Base-by-base conservation (phyloP, 768 basidiomycete species). In the Suillus subalutaceus region DNA sequence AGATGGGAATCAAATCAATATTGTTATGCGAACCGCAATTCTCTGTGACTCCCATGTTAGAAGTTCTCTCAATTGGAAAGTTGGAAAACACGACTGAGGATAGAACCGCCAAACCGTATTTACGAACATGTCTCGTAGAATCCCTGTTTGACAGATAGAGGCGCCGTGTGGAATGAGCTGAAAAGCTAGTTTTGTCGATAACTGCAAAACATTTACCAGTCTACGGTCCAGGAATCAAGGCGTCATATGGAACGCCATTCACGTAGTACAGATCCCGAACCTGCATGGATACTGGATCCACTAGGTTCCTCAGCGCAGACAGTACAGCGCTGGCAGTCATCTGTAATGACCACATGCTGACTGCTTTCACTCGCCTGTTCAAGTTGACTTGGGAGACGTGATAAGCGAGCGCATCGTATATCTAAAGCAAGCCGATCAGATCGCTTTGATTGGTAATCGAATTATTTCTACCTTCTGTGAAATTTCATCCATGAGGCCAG, bases 341-440 rank as follows among this genome's bases (percentile, higher is more conserved):
- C 77, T 97, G 96, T 30, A 99, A 82, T 73, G 92, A 95, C 97
- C 97, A 99, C 9, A 94, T 80, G 67, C 94, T 91, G 69, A 99
- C 95, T 4, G 90, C 92, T 78, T 90, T 92, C 74, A 97, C 87
- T 16, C 96, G 89, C 64, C 93, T 88, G 72, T 94, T 92, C 82
- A 93, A 89, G 74, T 96, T 94, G 32, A 88, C 90, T 70, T 95
- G 93, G 2, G 91, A 89, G 60, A 99, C 97, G 79, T 99, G 97
- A 75, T 95, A 89, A 12, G 97, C 97, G 65, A 99, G 84, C 12
- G 97, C 97, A 60, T 94, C 92, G 75, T 97, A 96, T 23, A 88
- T 90, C 88, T 93, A 12, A 32, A n/a, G 37, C 62, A 55, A 67
- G 41, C 63, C 12, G 58, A 56, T 20, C 15, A 16, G 38, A 32